Evolutionary conservation across 1,139 yeast genomes (phyloP).

Genomic region (Kodamaea plutei): DNA sequence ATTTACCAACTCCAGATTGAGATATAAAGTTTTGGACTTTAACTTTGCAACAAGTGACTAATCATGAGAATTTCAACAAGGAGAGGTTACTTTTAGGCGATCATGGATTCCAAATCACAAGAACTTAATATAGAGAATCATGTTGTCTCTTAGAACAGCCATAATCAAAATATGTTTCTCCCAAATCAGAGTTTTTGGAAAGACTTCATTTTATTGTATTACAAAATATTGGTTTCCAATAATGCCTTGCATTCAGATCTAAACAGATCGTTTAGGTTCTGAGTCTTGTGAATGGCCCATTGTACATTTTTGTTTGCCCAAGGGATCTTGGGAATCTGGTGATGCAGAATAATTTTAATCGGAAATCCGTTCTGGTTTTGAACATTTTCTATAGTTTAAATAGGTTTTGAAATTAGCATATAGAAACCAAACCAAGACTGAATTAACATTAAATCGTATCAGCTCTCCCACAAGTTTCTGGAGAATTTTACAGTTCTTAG

Average conservation of each 20-base stretch:
- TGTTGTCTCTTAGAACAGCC: constrained; percentile 41
- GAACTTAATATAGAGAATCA: constrained; percentile 79
- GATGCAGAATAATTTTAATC: constrained; percentile 55
- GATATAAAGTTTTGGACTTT: constrained; percentile 62
- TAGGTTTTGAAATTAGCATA: constrained; percentile 16
- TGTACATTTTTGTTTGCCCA: constrained; percentile 56
- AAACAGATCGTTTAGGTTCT: constrained; percentile 66
- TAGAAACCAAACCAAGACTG: constrained; percentile 33
- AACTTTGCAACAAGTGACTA: constrained; percentile 71
- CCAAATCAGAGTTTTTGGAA: constrained; percentile 66
- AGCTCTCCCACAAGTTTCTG: too few relatives aligned
- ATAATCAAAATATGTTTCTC: constrained; percentile 46
- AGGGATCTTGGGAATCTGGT: constrained; percentile 60
- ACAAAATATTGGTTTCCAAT: constrained; percentile 77
- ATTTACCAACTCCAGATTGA: constrained; percentile 64
- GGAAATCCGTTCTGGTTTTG: constrained; percentile 67
- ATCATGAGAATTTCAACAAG: constrained; percentile 78
- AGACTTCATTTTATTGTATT: constrained; percentile 64
- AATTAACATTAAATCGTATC: too few relatives aligned
- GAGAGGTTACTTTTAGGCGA: constrained; percentile 68
- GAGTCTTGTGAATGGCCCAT: constrained; percentile 85
- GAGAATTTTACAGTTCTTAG: too few relatives aligned
- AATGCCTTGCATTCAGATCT: constrained; percentile 73
- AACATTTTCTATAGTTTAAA: constrained; percentile 21
- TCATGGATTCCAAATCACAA: constrained; percentile 51